Evolutionary conservation across 1,284 basidiomycete genomes (phyloP).

Genomic region (Marasmius oreades): DNA sequence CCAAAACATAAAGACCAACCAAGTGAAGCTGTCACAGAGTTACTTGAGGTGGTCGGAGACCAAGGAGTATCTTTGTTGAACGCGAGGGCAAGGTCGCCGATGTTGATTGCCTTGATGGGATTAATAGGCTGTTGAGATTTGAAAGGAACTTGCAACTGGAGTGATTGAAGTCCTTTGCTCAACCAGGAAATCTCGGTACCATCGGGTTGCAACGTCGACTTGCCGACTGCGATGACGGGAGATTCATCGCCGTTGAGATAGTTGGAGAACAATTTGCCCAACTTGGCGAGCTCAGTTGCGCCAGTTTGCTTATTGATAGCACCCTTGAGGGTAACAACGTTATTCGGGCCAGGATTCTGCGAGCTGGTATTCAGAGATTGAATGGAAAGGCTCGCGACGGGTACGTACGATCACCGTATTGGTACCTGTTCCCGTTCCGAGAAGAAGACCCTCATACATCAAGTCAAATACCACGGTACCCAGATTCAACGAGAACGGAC

Average conservation of each 20-base stretch:
- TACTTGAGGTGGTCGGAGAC: constrained; percentile 55
- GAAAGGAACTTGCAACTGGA: constrained; percentile 62
- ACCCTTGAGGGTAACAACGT: constrained; percentile 56
- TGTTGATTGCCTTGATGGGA: constrained; percentile 66
- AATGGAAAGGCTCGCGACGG: constrained; percentile 10
- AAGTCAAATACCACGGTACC: constrained; percentile 70
- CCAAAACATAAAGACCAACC: constrained; percentile 31
- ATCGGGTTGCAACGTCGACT: constrained; percentile 54
- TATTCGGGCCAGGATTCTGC: constrained; percentile 54
- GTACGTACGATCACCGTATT: constrained; percentile 52
- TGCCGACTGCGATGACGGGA: constrained; percentile 58
- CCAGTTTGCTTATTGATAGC: constrained; percentile 54
- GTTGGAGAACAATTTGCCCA: constrained; percentile 69
- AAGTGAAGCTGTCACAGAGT: constrained; percentile 57
- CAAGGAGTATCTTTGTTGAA: constrained; percentile 60
- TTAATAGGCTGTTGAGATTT: constrained; percentile 48
- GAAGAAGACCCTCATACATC: constrained; percentile 53
- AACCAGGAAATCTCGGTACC: constrained; percentile 66
- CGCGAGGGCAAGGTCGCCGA: constrained; percentile 58
- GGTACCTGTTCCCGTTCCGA: constrained; percentile 56
- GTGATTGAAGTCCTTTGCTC: constrained; percentile 54
- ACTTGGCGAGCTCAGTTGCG: constrained; percentile 42
- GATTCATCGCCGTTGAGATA: constrained; percentile 69
- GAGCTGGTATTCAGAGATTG: not conserved
- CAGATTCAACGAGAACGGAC: constrained; percentile 68